Evolutionary conservation across 2,329 filamentous ascomycete genomes (phyloP), one percentile per base, ranked within the genome.

Genomic region (Aspergillus melleus): DNA sequence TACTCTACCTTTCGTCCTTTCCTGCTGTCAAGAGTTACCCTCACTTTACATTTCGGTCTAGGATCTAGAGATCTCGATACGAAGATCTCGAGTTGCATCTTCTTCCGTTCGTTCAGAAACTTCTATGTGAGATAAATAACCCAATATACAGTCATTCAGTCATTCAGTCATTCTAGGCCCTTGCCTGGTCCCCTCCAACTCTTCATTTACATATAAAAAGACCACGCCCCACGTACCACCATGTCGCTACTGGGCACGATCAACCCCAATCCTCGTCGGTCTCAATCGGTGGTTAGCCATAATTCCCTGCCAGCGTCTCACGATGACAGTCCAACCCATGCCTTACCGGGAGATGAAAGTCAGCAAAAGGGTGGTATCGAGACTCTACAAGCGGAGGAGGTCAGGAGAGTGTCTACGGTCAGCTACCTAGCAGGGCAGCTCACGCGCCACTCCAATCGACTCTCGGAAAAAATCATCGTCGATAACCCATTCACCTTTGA

Each of bases 371-470:
- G 16, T 42, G 36, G 19, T 1, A 42, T n/a, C 36, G 36, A n/a
- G 16, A 42, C 36, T n/a, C 14, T 42, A 42, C 36, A 42, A n/a
- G 16, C 36, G 36, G 16, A 42, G 12, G 16, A 42, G 16, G 12
- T n/a, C 36, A n/a, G 36, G 36, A 42, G 16, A 42, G 16, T 16
- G 36, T 42, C 36, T n/a, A 42, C 16, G 14, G 36, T 42, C 36
- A 42, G 36, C 14, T 14, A 42, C 16, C 36, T 42, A 16, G 64
- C 57, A 32, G 52, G 65, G 42, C 63, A 55, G 24, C 58, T 68
- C 14, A 67, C 66, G 8, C 64, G 64, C 4, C 66, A 67, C 24
- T 68, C 66, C 4, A 68, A 64, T 36, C 58, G 57, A 20, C 58
- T 66, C 47, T 66, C 66, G 11, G 52, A 55, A 9, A 58, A 59